Base-by-base conservation (phyloP, 345 rosid species). In the Aethionema arabicum region DNA sequence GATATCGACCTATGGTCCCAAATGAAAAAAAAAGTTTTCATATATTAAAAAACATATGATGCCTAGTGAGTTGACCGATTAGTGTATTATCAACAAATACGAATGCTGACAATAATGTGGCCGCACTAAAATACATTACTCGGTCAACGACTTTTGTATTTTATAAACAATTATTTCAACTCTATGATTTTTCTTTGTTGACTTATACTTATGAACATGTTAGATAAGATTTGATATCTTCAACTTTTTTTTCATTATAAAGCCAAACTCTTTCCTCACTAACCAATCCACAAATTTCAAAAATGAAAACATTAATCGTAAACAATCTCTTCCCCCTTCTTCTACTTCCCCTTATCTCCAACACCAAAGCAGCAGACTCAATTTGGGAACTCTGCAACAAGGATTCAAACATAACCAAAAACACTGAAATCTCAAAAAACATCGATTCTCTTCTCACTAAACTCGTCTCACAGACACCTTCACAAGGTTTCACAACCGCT, bases 371-470 rank as follows among this genome's bases (percentile, higher is more conserved):
- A 35, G 74, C 80, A 9, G 84, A 83, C 51, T 82, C 89, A 56
- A 30, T 83, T 15, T 82, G 88, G 49, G 48, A 88, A 2, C 76
- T 66, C 57, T 85, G 86, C 79, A 75, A 77, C 64, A 48, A 68
- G 11, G 49, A 63, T 57, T 66, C 78, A 33, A 65, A 56, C 61
- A 41, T 72, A 54, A 46, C 66, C 36, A 36, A 44, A n/a, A 72
- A 21, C 59, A 78, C 77, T 58, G 60, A 56, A 53, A 41, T 74
- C 59, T 67, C 82, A 5, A 56, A 45, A 12, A 89, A 84, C 69
- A 79, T 82, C 15, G 81, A 74, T 36, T 27, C 50, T 12, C 58
- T 86, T 43, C 67, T 84, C 36, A 31, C 66, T 1, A 61, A 62
- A 43, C 56, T 88, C 4, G 81, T 80, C 63, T 55, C 84, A 3